phyloP scores from a whole-genome alignment of 73 alveolate species.

The Breviolum minutum region DNA sequence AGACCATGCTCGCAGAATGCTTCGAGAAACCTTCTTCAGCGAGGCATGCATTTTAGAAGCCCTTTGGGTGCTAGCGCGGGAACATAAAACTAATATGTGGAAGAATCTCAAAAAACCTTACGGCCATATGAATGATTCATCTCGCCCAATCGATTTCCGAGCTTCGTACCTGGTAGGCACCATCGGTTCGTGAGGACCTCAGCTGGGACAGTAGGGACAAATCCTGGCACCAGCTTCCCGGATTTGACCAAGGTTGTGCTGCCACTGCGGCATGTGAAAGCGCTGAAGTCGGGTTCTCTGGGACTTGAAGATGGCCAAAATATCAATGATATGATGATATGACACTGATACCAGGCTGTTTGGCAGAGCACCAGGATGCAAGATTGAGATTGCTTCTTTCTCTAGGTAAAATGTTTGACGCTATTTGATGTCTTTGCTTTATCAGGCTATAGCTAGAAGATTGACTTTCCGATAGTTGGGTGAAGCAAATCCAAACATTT shows the following conservation, averaged over 20 bases:
- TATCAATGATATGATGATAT: too few species aligned
- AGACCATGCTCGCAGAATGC: background rate
- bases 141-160: background rate
- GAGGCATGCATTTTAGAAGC: background rate
- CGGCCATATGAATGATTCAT: too few species aligned
- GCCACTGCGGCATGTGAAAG: slow-evolving; percentile 78
- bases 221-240: too few species aligned
- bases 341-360: too few species aligned
- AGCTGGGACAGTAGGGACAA: background rate
- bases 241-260: slow-evolving; percentile 39
- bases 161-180: background rate
- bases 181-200: slow-evolving; percentile 21
- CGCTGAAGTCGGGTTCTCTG: background rate
- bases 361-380: too few species aligned
- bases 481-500: background rate
- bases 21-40: slow-evolving; percentile 66
- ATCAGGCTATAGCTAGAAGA: too few species aligned
- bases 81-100: background rate
- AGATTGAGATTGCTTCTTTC: too few species aligned
- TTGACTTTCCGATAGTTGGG: too few species aligned
- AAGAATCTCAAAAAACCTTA: background rate
- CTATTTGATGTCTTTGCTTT: too few species aligned
- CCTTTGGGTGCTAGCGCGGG: background rate
- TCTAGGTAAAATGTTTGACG: too few species aligned
- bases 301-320: too few species aligned